phyloP scores from a whole-genome alignment of 169 alveolate genomes.

The Cyclospora cayetanensis region DNA sequence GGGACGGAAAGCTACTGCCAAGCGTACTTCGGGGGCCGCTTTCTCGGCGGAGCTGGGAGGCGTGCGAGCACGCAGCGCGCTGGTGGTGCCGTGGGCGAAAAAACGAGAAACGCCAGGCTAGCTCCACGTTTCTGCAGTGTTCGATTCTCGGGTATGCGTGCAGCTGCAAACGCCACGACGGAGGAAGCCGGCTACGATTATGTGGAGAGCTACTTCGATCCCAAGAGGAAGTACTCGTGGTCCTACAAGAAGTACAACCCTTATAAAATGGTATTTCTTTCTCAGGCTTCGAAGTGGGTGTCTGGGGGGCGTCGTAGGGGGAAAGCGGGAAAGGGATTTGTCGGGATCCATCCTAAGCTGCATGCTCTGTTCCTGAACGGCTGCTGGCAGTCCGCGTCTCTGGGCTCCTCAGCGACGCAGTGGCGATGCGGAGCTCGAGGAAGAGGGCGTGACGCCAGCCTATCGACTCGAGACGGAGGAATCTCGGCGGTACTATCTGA shows the following conservation, averaged over 20 bases:
- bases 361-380: too few species aligned
- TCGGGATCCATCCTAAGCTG: too few species aligned
- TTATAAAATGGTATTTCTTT: constrained; percentile 14
- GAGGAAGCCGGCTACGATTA: constrained; percentile 79
- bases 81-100: too few species aligned
- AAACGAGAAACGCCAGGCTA: too few species aligned
- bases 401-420: too few species aligned
- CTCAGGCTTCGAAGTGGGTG: not conserved
- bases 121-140: too few species aligned
- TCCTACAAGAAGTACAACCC: constrained; percentile 75
- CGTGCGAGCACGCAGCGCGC: too few species aligned
- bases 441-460: not conserved
- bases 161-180: not conserved
- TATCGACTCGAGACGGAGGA: constrained; percentile 23
- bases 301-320: not conserved
- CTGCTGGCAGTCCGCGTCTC: too few species aligned
- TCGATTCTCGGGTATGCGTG: too few species aligned
- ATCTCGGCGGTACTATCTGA: constrained; percentile 30
- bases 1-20: too few species aligned
- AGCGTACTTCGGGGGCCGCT: too few species aligned
- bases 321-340: not conserved
- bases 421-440: not conserved
- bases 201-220: constrained; percentile 81
- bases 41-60: too few species aligned
- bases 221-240: constrained; percentile 82